Evolutionary conservation across 768 basidiomycete genomes (phyloP).

Genomic region (Kwoniella sp.): DNA sequence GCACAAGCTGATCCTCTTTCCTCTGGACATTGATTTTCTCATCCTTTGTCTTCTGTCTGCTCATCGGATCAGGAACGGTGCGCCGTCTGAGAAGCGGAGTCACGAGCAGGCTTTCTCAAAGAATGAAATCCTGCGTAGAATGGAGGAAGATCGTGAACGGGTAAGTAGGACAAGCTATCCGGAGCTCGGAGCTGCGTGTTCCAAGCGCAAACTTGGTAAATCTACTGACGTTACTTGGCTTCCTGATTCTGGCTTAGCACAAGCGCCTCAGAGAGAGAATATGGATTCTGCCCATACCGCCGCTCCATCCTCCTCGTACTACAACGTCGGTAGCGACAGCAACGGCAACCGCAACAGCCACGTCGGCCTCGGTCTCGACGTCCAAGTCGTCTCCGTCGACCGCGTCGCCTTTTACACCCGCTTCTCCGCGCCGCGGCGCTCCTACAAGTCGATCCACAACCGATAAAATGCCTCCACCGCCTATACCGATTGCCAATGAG

Average conservation of each 20-base stretch:
- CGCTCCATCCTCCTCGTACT: slow-evolving; percentile 13
- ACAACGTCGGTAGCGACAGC: not conserved
- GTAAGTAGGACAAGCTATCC: no score
- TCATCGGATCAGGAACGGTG: not conserved
- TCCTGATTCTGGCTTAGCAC: slow-evolving; percentile 61
- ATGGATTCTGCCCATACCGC: slow-evolving; percentile 64
- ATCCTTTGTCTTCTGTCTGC: no score
- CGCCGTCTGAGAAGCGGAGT: slow-evolving; percentile 34
- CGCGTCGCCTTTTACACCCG: slow-evolving; percentile 56
- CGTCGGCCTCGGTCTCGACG: slow-evolving; percentile 13
- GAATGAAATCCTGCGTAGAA: slow-evolving; percentile 76
- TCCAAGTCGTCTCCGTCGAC: slow-evolving; percentile 32
- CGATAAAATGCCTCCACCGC: slow-evolving; percentile 24
- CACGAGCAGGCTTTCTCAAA: slow-evolving; percentile 60
- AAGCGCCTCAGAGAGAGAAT: slow-evolving; percentile 86
- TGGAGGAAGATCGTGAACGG: slow-evolving; percentile 88
- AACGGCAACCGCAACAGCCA: not conserved
- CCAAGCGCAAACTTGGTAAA: no score
- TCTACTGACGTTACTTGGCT: no score
- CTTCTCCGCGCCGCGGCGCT: slow-evolving; percentile 42
- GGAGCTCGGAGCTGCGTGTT: no score
- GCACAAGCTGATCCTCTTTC: no score
- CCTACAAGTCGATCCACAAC: not conserved
- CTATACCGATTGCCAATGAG: slow-evolving; percentile 5
- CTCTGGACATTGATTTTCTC: no score